Base-by-base conservation (phyloP, 2,329 filamentous ascomycete genomes). In the Alternaria arbusti region DNA sequence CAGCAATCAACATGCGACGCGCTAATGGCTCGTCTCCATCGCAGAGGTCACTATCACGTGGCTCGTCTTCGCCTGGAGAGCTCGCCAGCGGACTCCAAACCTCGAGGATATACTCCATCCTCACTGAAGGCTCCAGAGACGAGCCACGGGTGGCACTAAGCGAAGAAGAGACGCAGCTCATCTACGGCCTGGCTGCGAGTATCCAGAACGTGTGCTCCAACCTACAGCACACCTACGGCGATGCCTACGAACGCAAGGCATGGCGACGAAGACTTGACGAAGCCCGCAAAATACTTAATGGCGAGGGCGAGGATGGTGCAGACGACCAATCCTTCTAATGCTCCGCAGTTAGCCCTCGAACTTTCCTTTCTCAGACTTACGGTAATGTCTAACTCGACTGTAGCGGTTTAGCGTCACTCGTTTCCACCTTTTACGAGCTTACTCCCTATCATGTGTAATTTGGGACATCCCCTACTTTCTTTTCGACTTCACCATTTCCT, bases 191-290 rank as follows among this genome's bases (percentile, higher is more conserved):
- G 32, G 81, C 88, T 6, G 85, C 88, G 46, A 83, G 84, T 58
- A 79, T 90, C 36, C 81, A 88, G 62, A 80, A 84, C 63, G 84
- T 88, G 6, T 86, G 85, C 58, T 77, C 79, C 40, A 81, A 83
- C 60, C 74, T 88, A 63, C 86, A 87, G 72, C 76, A 75, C 64
- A 80, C 75, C 54, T 65, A 82, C 76, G 56, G 84, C 82, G 59
- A 85, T 85, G 73, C 78, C 40, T 80, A 87, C 64, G 87, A 92
- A 69, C 86, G 85, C 54, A 84, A 89, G 58, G 84, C 90, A 63
- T 89, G 91, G 78, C 85, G 93, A 63, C 84, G 91, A 66, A 86
- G 91, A 69, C 85, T 97, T 54, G 92, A 96, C 69, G 87, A 89
- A 56, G 94, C 93, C 6, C 88, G 89, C 63, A 85, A 87, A 56